Conservation (phyloP, 805 yeast genomes). For the Wickerhamomyces xylosicus region DNA sequence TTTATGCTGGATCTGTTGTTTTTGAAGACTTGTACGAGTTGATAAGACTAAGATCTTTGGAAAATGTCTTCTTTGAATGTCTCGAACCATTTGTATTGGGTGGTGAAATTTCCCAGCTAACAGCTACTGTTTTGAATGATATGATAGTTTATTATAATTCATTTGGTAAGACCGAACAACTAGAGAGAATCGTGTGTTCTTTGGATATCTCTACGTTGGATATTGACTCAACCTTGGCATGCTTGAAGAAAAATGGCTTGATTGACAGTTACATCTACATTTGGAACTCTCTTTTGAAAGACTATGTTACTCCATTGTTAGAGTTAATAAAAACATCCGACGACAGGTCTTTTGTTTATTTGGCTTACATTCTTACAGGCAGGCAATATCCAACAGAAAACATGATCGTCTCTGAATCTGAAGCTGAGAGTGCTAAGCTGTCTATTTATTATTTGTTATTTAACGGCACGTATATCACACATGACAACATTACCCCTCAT, state of each 20-base stretch:
- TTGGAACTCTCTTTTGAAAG: slow-evolving; percentile 61
- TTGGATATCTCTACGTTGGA: slow-evolving; percentile 63
- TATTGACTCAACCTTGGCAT: slow-evolving; percentile 59
- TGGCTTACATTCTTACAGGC: slow-evolving; percentile 65
- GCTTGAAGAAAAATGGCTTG: slow-evolving; percentile 47
- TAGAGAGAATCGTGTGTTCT: slow-evolving; percentile 63
- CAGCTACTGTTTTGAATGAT: slow-evolving; percentile 55
- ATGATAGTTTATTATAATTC: slow-evolving; percentile 44
- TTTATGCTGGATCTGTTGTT: slow-evolving; percentile 24
- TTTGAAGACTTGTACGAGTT: slow-evolving; percentile 37
- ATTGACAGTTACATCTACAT: slow-evolving; percentile 58
- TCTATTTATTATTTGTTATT: slow-evolving; percentile 48
- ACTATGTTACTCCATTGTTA: slow-evolving; percentile 60
- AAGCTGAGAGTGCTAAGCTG: slow-evolving; percentile 33
- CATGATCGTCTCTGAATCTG: slow-evolving; percentile 24
- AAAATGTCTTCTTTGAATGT: slow-evolving; percentile 35
- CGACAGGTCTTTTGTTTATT: slow-evolving; percentile 41
- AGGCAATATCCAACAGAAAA: slow-evolving; percentile 71
- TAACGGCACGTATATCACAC: slow-evolving; percentile 35
- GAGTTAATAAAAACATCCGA: slow-evolving; percentile 34
- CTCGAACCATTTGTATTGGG: slow-evolving; percentile 42
- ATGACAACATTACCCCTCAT: slow-evolving; percentile 21
- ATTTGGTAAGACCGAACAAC: slow-evolving; percentile 29
- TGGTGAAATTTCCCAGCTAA: slow-evolving; percentile 34
- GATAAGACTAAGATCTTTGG: slow-evolving; percentile 21